Evolutionary conservation across 257 asterid genomes (phyloP), one percentile per base, ranked within the genome.

Genomic region (Penstemon eatonii): DNA sequence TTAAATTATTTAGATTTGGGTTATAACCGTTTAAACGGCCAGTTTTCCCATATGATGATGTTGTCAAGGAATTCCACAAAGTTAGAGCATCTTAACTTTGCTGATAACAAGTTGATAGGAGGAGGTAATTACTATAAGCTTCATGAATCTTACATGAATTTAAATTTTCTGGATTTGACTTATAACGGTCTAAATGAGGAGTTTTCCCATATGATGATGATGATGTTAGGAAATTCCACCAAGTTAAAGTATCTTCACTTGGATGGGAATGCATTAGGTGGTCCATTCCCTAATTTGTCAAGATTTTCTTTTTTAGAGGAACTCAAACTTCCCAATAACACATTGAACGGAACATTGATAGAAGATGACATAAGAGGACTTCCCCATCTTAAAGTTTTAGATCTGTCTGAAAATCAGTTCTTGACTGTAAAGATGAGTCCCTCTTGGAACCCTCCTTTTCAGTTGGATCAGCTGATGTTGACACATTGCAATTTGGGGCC

Each of bases 381-480:
- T n/a, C 65, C 78, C 6, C 4, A 38, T 51, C 73, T 73, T 44
- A 41, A 6, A 11, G 5, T 39, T 19, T 69, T 76, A 10, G 74
- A 66, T 39, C 47, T 65, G 40, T 45, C 73, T 1, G 0, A 2
- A 0, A 76, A 76, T 63, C 69, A 45, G 0, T 57, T 76, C n/a
- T 63, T 77, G 5, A 42, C 68, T 12, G 38, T 77, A 8, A 53
- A 69, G 8, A 56, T 77, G 66, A 73, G 60, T 36, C 39, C 60
- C 12, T 9, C 44, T 13, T 77, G 81, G 78, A 58, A 25, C 54
- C 79, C 76, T 19, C 70, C 56, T 19, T 73, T 78, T 49, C 63
- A 73, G 40, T 66, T 78, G 50, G 36, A 4, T 19, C 7, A 6
- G 8, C n/a, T 74, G 55, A 3, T 3, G 9, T 69, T 78, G 40